phyloP scores from a whole-genome alignment of 176 grass and related monocot species.

The Triticum monococcum region DNA sequence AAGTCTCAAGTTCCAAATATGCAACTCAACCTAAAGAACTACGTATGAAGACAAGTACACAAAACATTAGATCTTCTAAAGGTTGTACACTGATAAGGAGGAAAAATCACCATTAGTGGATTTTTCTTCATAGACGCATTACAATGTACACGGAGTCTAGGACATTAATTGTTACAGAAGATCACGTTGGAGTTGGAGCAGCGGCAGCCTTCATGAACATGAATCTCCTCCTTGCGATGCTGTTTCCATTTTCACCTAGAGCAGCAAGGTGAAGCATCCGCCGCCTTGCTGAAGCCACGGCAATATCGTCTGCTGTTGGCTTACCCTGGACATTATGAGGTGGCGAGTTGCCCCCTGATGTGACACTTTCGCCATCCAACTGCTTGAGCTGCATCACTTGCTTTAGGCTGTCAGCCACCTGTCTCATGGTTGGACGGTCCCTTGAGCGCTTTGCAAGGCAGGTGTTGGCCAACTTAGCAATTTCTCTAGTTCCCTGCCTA shows the following conservation, averaged over 20 bases:
- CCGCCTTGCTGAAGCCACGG: slow-evolving; percentile 44
- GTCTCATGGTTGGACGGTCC: slow-evolving; percentile 58
- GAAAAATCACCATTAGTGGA: not conserved
- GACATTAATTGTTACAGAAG: slow-evolving; percentile 2
- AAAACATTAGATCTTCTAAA: slow-evolving; percentile 8
- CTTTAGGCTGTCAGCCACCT: slow-evolving; percentile 51
- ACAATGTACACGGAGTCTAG: slow-evolving; percentile 19
- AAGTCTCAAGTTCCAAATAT: not conserved
- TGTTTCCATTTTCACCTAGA: slow-evolving; percentile 58
- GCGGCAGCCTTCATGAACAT: slow-evolving; percentile 46
- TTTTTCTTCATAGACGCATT: not conserved
- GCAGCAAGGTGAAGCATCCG: slow-evolving; percentile 79
- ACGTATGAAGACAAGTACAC: not conserved
- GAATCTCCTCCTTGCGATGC: slow-evolving; percentile 58
- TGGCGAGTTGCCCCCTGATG: slow-evolving; percentile 20
- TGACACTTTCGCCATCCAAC: slow-evolving; percentile 33
- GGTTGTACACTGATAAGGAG: not conserved
- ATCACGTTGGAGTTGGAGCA: slow-evolving; percentile 33
- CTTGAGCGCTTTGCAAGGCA: slow-evolving; percentile 66
- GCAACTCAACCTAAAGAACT: not conserved
- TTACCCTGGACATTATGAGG: slow-evolving; percentile 18
- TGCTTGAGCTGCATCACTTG: slow-evolving; percentile 45
- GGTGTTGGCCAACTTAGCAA: slow-evolving; percentile 55
- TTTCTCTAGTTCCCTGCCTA: slow-evolving; percentile 40
- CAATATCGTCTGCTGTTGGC: slow-evolving; percentile 36